These are phyloP conservation scores for Agrocybe chaxingu DNA, from an alignment of 768 basidiomycete genomes.

Conservation along the genomic window DNA sequence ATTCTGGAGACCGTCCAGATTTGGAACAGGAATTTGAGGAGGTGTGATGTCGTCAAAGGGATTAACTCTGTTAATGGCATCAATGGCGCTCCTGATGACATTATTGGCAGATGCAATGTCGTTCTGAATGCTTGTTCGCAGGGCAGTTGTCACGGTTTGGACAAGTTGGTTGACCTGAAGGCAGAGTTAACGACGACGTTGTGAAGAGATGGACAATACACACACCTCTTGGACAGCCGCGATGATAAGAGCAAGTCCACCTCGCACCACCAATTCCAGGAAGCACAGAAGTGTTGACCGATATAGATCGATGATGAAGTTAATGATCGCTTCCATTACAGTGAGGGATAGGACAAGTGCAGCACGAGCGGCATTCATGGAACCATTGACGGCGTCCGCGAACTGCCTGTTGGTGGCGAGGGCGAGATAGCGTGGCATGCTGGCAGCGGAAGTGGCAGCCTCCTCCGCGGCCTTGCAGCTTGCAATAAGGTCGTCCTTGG, in stretches of 20 bases:
- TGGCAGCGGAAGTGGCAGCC: constrained; percentile 78
- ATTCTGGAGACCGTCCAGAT: constrained; percentile 69
- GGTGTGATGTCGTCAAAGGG: constrained; percentile 66
- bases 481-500: constrained; percentile 73
- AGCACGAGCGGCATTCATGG: constrained; percentile 72
- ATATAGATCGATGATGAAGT: constrained; percentile 90
- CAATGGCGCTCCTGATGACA: constrained; percentile 59
- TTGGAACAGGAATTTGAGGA: constrained; percentile 74
- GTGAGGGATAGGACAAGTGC: constrained; percentile 75
- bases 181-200: constrained; percentile 3
- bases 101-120: constrained; percentile 68
- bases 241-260: constrained; percentile 77
- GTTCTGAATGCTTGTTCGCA: constrained; percentile 72
- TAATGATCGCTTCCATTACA: constrained; percentile 82
- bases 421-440: constrained; percentile 87
- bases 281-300: constrained; percentile 94
- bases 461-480: constrained; percentile 84
- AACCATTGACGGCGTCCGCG: constrained; percentile 73
- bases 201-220: background rate
- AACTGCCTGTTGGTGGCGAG: constrained; percentile 80
- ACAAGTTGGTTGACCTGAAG: constrained; percentile 71
- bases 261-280: constrained; percentile 83
- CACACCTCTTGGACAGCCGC: constrained; percentile 77
- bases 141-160: constrained; percentile 48
- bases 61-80: constrained; percentile 72